A percentile compares a stretch with the other conserved stretches of the same genome.
phyloP scores from a whole-genome alignment of 441 rosid genomes.

The Mallotus japonicus region DNA sequence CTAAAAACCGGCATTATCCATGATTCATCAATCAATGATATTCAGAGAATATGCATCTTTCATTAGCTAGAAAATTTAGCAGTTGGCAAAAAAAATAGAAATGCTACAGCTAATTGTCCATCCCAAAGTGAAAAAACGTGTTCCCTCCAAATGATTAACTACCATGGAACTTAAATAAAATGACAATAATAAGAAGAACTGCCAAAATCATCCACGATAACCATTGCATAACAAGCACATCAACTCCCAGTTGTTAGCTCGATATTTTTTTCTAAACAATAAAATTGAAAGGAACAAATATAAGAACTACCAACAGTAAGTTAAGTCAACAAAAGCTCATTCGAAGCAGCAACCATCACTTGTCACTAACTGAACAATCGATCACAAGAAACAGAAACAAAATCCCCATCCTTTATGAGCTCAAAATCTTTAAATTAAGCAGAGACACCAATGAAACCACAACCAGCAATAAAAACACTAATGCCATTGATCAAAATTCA shows the following conservation, averaged over 20 bases:
- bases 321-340: slow-evolving; percentile 3
- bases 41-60: background rate
- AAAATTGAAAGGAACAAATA: background rate
- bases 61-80: background rate
- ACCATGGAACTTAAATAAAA: background rate
- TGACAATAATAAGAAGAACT: background rate
- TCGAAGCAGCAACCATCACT: background rate
- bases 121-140: background rate
- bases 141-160: slow-evolving; percentile 1
- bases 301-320: background rate
- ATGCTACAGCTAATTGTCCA: background rate
- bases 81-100: background rate
- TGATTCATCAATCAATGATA: slow-evolving; percentile 10
- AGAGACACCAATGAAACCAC: slow-evolving; percentile 4
- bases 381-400: background rate
- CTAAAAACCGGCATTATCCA: background rate
- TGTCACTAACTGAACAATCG: slow-evolving; percentile 5
- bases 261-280: too few species aligned
- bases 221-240: background rate
- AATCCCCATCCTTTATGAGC: slow-evolving; percentile 15
- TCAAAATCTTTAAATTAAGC: background rate
- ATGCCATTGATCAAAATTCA: slow-evolving; percentile 5
- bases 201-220: background rate
- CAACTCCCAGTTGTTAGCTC: background rate
- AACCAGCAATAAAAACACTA: background rate